Base-by-base conservation (phyloP, 108 stramenopile species). In the Conticribra guillardii region DNA sequence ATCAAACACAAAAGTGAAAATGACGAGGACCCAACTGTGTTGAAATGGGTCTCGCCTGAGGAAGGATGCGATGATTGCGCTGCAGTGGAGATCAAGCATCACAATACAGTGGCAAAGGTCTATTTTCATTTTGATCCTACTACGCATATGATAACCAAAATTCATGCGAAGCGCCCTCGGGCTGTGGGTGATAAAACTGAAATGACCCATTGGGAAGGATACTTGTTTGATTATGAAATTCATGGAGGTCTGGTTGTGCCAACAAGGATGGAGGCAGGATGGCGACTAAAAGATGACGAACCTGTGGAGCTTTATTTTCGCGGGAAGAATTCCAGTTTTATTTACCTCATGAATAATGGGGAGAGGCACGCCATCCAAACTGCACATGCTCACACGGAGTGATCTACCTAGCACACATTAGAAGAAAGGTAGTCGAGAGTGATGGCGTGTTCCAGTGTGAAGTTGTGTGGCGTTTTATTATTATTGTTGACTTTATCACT, bases 241-340 rank as follows among this genome's bases (percentile, higher is more conserved):
- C 64, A 60, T 26, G 65, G 65, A 28, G 65, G 72, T 1, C 33
- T 73, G 55, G 0, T 49, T 14, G 72, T 73, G 28, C 72, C 72
- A 4, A 67, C 72, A 30, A 73, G 26, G 37, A 66, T 73, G 64
- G 72, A 73, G 54, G 54, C 15, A 2, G 72, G 72, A 15, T 73
- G 72, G 72, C 29, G 49, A 18, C 4, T 58, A 24, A 45, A 57
- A 52, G 18, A n/a, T 11, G 47, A 67, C 5, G 37, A 32, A 14
- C 60, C 44, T 21, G 33, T 73, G 9, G 72, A 73, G 54, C 24
- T 73, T 4, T 73, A 73, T 54, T 73, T 73, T 28, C 27, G 31
- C 32, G 72, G 72, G 15, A 66, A 56, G 45, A 73, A 73, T 62
- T 26, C 24, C 21, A 49, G 48, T 21, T 58, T 66, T 41, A 54